Evolutionary conservation across 345 rosid species (phyloP).

Genomic region (Xanthoceras sorbifolium): DNA sequence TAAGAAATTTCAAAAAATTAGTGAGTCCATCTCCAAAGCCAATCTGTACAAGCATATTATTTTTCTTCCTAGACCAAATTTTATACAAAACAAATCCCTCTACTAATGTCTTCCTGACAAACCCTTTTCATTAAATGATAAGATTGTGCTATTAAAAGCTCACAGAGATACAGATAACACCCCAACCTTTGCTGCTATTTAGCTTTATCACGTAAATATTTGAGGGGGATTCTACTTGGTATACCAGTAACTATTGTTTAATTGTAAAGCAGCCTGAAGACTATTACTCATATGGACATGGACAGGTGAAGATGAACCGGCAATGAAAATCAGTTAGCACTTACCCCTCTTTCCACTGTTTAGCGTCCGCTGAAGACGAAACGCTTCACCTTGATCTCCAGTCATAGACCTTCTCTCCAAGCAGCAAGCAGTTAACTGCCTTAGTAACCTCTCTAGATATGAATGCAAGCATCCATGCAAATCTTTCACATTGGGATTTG

Average conservation of each 20-base stretch:
- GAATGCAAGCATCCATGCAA: constrained; percentile 55
- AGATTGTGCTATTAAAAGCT: constrained; percentile 3
- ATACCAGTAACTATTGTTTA: neutral
- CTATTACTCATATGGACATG: neutral
- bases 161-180: neutral
- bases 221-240: neutral
- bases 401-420: constrained; percentile 67
- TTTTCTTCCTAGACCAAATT: neutral
- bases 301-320: neutral
- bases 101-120: neutral
- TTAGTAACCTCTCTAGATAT: constrained; percentile 69
- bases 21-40: neutral
- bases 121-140: neutral
- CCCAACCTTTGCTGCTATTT: neutral
- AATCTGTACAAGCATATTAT: neutral
- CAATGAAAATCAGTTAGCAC: constrained; percentile 27
- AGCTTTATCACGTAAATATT: neutral
- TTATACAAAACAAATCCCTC: neutral
- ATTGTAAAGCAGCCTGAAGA: neutral
- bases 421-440: constrained; percentile 84
- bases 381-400: constrained; percentile 85
- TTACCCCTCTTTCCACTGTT: constrained; percentile 36
- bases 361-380: constrained; percentile 63
- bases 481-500: constrained; percentile 66
- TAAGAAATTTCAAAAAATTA: too few species aligned